Evolutionary conservation across 495 filamentous ascomycete species (phyloP), one percentile per base, ranked within the genome.

Genomic region (Clavariopsis aquatica): DNA sequence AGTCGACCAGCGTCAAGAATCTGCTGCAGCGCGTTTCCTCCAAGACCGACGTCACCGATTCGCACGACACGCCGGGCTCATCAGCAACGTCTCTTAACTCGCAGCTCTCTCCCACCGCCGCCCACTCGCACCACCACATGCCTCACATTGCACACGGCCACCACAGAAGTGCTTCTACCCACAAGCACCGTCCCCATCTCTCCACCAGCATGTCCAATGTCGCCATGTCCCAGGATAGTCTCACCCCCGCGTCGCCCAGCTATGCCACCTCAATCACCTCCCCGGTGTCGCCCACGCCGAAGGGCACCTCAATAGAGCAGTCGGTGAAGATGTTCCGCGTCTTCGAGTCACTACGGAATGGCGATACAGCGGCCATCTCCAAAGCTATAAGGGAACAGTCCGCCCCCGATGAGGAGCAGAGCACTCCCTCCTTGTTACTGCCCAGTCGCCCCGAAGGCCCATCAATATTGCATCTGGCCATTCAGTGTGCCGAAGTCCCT

Each of bases 401-500:
- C 0, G 64, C 66, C 43, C 47, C 76, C 77, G 77, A 76, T 2
- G 76, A 76, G 23, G 79, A 81, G 49, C 74, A 79, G 59, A 84
- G 82, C 73, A 82, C 74, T 19, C 82, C 84, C 81, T 85, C 26
- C 78, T 83, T 57, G 76, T 80, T 29, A 1, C 51, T 68, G 20
- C 29, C 60, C 23, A 65, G 76, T 3, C 75, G 78, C 9, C 63
- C 93, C 19, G 89, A 92, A 45, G 91, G 93, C 41, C 94, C 92
- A 1, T 91, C 90, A 0, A 86, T 96, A 43, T 81, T 98, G 17
- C 95, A 98, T 75, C 79, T 98, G 54, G 93, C 94, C 26, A 90
- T 97, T n/a, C 94, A 98, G 74, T 98, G 94, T 71, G 95, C 95
- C 19, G 93, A 98, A 70, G 83, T 88, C 26, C 87, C 89, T n/a